Percentiles rank a stretch among this genome's conserved stretches.
phyloP scores from a whole-genome alignment of 306 rosid species.

The Corylus heterophylla region DNA sequence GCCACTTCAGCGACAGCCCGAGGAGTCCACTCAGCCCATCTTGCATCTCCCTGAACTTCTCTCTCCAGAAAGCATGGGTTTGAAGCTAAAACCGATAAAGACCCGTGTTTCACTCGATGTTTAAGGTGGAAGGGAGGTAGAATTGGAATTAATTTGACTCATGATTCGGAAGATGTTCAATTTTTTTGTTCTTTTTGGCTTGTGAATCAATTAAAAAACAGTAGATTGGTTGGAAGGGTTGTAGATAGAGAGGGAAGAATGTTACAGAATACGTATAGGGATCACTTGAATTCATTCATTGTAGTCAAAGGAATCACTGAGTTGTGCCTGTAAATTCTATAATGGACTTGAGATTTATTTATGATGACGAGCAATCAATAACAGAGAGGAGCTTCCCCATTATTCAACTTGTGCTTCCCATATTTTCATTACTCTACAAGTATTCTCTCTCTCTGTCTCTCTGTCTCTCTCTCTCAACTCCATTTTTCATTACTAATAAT shows the following conservation, averaged over 20 bases:
- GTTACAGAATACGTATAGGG: slow-evolving; percentile 26
- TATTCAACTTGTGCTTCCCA: slow-evolving; percentile 8
- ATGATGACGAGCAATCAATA: slow-evolving; percentile 55
- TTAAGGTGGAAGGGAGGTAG: slow-evolving; percentile 24
- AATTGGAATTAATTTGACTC: slow-evolving; percentile 15
- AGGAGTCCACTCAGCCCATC: slow-evolving; percentile 86
- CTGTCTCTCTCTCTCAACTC: neutral
- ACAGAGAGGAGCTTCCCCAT: slow-evolving; percentile 18
- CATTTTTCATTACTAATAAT: neutral
- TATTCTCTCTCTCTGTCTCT: no score
- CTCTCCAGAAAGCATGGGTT: slow-evolving; percentile 97
- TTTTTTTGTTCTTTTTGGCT: slow-evolving; percentile 25
- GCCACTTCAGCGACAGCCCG: slow-evolving; percentile 69
- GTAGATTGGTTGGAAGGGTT: slow-evolving; percentile 32
- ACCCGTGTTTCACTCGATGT: slow-evolving; percentile 57
- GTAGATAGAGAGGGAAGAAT: slow-evolving; percentile 47
- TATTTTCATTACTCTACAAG: neutral
- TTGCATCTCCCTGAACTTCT: slow-evolving; percentile 92
- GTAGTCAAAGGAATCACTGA: slow-evolving; percentile 54
- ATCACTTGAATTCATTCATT: slow-evolving; percentile 55
- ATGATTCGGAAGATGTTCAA: slow-evolving; percentile 30
- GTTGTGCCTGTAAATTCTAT: slow-evolving; percentile 41
- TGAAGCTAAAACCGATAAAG: slow-evolving; percentile 87
- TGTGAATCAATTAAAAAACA: slow-evolving; percentile 30
- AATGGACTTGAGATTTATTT: slow-evolving; percentile 34